A percentile compares a stretch with the other conserved stretches of the same genome.
phyloP scores from a whole-genome alignment of 306 rosid species.

The Purshia tridentata region DNA sequence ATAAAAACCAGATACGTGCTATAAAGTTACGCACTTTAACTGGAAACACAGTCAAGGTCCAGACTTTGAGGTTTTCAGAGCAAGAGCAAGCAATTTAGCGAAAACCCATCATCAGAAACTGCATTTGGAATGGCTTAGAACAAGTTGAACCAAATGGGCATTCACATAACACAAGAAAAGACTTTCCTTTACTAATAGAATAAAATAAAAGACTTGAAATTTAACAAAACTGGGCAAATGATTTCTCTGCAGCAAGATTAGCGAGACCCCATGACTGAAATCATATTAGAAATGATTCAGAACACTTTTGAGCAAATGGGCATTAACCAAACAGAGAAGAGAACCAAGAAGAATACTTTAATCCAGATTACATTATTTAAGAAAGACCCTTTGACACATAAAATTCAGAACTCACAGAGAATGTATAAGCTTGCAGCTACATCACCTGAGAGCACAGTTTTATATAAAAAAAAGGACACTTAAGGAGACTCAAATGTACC shows the following conservation, averaged over 20 bases:
- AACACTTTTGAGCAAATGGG: constrained; percentile 42
- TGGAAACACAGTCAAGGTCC: constrained; percentile 26
- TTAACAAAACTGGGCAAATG: constrained; percentile 19
- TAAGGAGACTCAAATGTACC: constrained; percentile 28
- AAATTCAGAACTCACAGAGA: constrained; percentile 24
- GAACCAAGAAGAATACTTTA: constrained; percentile 21
- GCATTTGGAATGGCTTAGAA: constrained; percentile 45
- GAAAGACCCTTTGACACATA: constrained; percentile 11
- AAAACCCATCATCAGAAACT: constrained; percentile 47
- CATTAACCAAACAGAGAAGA: constrained; percentile 37
- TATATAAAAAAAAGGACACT: not conserved
- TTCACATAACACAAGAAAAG: constrained; percentile 28
- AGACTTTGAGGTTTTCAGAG: constrained; percentile 29
- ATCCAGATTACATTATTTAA: constrained; percentile 61
- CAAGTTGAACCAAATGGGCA: constrained; percentile 41
- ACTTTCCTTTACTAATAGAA: constrained; percentile 19
- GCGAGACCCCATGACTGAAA: constrained; percentile 66
- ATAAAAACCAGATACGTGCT: constrained; percentile 39
- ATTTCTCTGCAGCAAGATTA: constrained; percentile 33
- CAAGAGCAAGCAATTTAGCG: constrained; percentile 48
- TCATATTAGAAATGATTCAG: constrained; percentile 35
- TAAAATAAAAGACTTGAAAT: constrained; percentile 15
- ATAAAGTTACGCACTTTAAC: constrained; percentile 31
- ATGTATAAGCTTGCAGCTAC: constrained; percentile 51
- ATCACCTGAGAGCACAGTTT: constrained; percentile 35